phyloP scores from a whole-genome alignment of 345 rosid genomes.

The Citrus maxima region DNA sequence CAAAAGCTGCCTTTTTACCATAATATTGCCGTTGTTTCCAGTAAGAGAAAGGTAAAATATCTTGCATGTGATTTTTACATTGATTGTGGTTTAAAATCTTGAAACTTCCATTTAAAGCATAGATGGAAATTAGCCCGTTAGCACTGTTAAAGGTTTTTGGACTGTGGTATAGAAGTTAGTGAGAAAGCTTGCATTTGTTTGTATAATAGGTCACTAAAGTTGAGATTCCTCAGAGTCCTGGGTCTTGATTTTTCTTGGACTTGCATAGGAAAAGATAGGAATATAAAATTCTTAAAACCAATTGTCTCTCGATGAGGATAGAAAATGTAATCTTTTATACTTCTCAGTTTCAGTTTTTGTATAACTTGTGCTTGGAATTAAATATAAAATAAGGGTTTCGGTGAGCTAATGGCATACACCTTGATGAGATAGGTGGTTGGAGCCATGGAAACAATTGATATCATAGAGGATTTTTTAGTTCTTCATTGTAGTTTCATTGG shows the following conservation, averaged over 20 bases:
- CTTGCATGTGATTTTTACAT: constrained; percentile 7
- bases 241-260: not conserved
- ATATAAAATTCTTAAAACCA: not conserved
- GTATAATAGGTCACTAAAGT: not conserved
- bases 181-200: not conserved
- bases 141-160: not conserved
- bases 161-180: not conserved
- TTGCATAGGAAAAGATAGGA: not conserved
- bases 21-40: constrained; percentile 43
- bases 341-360: not conserved
- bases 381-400: not conserved
- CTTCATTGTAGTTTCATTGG: not conserved
- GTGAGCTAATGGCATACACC: not conserved
- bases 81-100: constrained; percentile 12
- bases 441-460: not conserved
- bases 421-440: not conserved
- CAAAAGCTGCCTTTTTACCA: constrained; percentile 63
- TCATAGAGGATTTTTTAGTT: not conserved
- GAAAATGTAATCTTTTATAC: not conserved
- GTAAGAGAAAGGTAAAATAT: constrained; percentile 45
- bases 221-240: not conserved
- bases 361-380: not conserved
- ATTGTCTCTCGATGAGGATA: not conserved
- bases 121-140: not conserved
- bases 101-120: not conserved